A percentile compares a stretch with the other conserved stretches of the same genome.
phyloP scores from a whole-genome alignment of 352 stramenopile genomes.

The Phytophthora litchii region DNA sequence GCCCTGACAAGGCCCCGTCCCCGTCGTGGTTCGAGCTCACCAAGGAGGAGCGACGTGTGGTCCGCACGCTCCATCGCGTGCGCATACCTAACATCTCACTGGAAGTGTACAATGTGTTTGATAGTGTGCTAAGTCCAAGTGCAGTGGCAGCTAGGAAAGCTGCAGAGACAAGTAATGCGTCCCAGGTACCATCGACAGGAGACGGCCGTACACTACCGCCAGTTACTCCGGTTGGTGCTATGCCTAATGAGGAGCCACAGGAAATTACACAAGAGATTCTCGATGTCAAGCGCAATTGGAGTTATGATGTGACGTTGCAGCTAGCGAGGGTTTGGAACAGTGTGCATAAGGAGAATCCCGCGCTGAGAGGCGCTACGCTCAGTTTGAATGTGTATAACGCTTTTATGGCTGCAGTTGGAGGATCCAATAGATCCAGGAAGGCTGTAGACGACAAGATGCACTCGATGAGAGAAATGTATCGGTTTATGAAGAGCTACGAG shows the following conservation, averaged over 20 bases:
- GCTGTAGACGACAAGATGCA: slow-evolving; percentile 80
- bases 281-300: slow-evolving; percentile 64
- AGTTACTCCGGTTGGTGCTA: not conserved
- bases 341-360: slow-evolving; percentile 34
- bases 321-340: slow-evolving; percentile 58
- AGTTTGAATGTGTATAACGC: slow-evolving; percentile 61
- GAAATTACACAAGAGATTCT: slow-evolving; percentile 35
- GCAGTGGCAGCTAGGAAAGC: slow-evolving; percentile 16
- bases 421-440: slow-evolving; percentile 60
- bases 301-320: slow-evolving; percentile 64
- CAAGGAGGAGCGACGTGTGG: slow-evolving; percentile 54
- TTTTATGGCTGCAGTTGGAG: slow-evolving; percentile 51
- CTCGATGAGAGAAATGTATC: slow-evolving; percentile 80
- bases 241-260: slow-evolving; percentile 14
- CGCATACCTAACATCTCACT: slow-evolving; percentile 64
- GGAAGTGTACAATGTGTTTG: slow-evolving; percentile 56
- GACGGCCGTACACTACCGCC: not conserved
- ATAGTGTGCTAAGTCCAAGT: slow-evolving; percentile 54
- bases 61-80: slow-evolving; percentile 60
- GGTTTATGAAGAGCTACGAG: slow-evolving; percentile 62
- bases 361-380: slow-evolving; percentile 46
- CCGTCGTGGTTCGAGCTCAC: slow-evolving; percentile 66
- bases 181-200: slow-evolving; percentile 1
- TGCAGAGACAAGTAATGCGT: not conserved
- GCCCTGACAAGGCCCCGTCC: slow-evolving; percentile 19